Evolutionary conservation across 1,284 basidiomycete genomes (phyloP).

Genomic region (Cryptococcus maquisensis): DNA sequence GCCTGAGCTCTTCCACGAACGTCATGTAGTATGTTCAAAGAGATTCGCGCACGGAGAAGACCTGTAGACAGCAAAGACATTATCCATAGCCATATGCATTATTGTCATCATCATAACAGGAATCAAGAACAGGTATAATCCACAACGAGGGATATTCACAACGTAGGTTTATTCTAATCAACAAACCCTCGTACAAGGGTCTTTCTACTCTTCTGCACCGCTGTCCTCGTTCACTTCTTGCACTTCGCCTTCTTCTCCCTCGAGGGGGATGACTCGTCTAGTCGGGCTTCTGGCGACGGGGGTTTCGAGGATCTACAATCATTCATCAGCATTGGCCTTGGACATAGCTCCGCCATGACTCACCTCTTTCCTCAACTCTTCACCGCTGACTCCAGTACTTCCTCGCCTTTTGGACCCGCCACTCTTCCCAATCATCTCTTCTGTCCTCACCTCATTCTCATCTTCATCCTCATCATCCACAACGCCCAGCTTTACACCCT

Average conservation of each 20-base stretch:
- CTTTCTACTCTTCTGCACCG: neutral
- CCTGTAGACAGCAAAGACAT: neutral
- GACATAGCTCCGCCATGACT: slow-evolving; percentile 26
- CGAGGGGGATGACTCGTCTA: slow-evolving; percentile 21
- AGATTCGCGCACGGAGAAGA: too few species aligned
- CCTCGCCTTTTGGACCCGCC: slow-evolving; percentile 59
- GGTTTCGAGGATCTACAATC: slow-evolving; percentile 41
- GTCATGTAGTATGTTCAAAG: neutral
- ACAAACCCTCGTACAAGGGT: neutral
- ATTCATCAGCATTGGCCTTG: slow-evolving; percentile 8
- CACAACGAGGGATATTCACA: neutral
- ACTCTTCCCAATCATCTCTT: slow-evolving; percentile 58
- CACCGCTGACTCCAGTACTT: slow-evolving; percentile 52
- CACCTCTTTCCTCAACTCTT: slow-evolving; percentile 76
- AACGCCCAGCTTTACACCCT: slow-evolving; percentile 73
- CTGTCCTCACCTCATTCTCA: slow-evolving; percentile 52
- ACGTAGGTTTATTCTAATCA: neutral
- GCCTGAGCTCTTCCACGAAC: neutral
- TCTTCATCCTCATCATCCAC: slow-evolving; percentile 72
- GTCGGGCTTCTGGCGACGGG: slow-evolving; percentile 43
- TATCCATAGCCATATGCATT: neutral
- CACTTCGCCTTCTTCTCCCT: slow-evolving; percentile 18
- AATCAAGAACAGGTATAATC: neutral
- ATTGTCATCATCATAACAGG: neutral
- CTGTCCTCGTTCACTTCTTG: slow-evolving; percentile 1